Conservation (phyloP, 148 eudicot genomes). For the Polygonum maritimum region DNA sequence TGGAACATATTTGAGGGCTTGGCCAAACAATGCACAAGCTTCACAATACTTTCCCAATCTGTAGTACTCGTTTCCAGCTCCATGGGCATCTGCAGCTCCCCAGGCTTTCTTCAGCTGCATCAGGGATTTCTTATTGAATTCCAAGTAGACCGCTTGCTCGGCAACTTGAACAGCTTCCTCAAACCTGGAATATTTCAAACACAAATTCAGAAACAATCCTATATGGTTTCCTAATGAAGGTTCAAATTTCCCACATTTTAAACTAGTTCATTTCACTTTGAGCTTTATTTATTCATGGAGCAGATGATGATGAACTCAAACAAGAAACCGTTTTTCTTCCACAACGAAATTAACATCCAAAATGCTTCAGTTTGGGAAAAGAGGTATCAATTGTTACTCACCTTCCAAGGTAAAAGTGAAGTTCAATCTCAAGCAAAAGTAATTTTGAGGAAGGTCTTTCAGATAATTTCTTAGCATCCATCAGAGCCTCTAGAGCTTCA, state of each 20-base stretch:
- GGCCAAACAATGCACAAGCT: constrained; percentile 36
- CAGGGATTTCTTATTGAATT: constrained; percentile 16
- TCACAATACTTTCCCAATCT: constrained; percentile 30
- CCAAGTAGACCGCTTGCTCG: constrained; percentile 32
- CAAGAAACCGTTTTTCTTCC: neutral
- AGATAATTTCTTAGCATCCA: constrained; percentile 12
- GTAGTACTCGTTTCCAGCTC: constrained; percentile 22
- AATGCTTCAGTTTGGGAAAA: neutral
- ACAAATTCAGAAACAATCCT: neutral
- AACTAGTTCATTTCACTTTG: too few relatives aligned
- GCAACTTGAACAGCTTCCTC: constrained; percentile 32
- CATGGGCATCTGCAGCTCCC: constrained; percentile 13
- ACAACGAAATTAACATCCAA: neutral
- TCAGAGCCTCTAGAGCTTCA: constrained; percentile 15
- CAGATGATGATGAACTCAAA: neutral
- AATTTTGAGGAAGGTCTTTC: constrained; percentile 13
- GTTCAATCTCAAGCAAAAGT: constrained; percentile 25
- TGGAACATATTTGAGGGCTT: constrained; percentile 30
- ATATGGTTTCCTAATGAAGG: neutral
- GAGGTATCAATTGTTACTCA: neutral
- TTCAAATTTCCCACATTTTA: too few relatives aligned
- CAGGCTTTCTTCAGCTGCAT: constrained; percentile 29
- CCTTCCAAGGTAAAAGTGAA: constrained; percentile 44
- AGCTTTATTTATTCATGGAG: neutral
- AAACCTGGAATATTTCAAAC: constrained; percentile 23